Evolutionary conservation across 768 basidiomycete species (phyloP), one percentile per base, ranked within the genome.

Genomic region (Auricularia cornea): DNA sequence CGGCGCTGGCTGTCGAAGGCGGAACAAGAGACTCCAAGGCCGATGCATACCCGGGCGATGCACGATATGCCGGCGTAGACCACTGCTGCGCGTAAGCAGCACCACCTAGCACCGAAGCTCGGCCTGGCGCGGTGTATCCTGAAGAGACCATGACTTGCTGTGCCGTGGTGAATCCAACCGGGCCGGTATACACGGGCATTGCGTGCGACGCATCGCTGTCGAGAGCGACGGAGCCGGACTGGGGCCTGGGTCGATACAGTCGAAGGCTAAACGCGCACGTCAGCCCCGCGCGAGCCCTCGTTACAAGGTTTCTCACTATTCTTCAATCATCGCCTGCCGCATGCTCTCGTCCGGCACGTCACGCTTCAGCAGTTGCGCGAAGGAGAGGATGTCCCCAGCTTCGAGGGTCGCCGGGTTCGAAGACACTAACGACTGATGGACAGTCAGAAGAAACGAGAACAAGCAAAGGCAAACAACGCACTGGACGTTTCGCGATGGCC

Each of bases 311-410:
- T 20, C 28, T 61, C 57, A 87, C 87, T 82, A 81, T 64, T 82
- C 81, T 16, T 74, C 70, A 12, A 85, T 68, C 64, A 74, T 72
- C 40, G 70, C 65, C 18, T 70, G 61, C 1, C 84, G 78, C 62
- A 82, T 80, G 10, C 67, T 71, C 57, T 83, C 79, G 51, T 77
- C 71, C 10, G 84, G 81, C 8, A 70, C 56, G 2, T 73, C 67
- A 61, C 88, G 72, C 38, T 75, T 73, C 1, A 91, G 71, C 23
- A 93, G 81, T n/a, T 70, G 73, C 4, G 84, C 81, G 20, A 88
- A 77, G 10, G 83, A 77, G 40, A 71, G 71, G 20, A 83, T 76
- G 59, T 85, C 82, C 10, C 68, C 68, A 16, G 69, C 56, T 23
- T 75, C 69, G 63, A 90, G 72, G 33, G 75, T 72, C 6, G 79